Conservation (phyloP, 2,329 filamentous ascomycete species). For the Akanthomyces dipterigenus region DNA sequence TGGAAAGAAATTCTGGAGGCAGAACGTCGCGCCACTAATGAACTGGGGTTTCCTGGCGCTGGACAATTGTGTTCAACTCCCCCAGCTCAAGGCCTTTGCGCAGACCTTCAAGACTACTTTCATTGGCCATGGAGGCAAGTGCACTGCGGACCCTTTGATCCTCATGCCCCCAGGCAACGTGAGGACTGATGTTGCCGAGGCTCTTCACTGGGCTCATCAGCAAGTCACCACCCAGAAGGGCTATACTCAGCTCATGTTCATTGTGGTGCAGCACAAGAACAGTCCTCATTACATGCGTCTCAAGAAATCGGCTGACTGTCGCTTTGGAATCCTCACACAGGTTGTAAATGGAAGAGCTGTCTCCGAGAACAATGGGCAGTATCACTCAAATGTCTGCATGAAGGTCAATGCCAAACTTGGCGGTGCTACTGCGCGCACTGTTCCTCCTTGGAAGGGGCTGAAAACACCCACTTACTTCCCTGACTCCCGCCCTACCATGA, state of each 20-base stretch:
- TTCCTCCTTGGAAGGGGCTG: slow-evolving; percentile 25
- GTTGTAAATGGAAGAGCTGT: slow-evolving; percentile 70
- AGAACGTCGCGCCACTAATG: slow-evolving; percentile 56
- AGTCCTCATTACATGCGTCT: slow-evolving; percentile 70
- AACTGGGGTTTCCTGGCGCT: slow-evolving; percentile 72
- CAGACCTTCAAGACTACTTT: slow-evolving; percentile 40
- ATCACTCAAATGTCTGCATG: slow-evolving; percentile 90
- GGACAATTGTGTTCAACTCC: slow-evolving; percentile 43
- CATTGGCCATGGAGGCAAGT: slow-evolving; percentile 42
- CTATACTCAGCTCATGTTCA: slow-evolving; percentile 70
- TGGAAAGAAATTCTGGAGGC: slow-evolving; percentile 63
- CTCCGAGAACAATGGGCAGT: slow-evolving; percentile 64
- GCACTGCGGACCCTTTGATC: slow-evolving; percentile 29
- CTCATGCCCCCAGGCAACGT: slow-evolving; percentile 25
- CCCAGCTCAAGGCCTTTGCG: slow-evolving; percentile 25
- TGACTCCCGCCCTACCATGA: slow-evolving; percentile 56
- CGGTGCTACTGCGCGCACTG: slow-evolving; percentile 58
- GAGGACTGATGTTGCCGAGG: slow-evolving; percentile 39
- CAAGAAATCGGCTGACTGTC: slow-evolving; percentile 84
- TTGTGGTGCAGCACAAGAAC: slow-evolving; percentile 68
- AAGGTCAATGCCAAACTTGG: slow-evolving; percentile 96
- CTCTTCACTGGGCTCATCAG: slow-evolving; percentile 38
- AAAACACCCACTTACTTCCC: slow-evolving; percentile 28
- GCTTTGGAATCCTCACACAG: slow-evolving; percentile 77
- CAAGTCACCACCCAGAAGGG: slow-evolving; percentile 46